Base-by-base conservation (phyloP, 257 asterid genomes). In the Solanum sitiens region DNA sequence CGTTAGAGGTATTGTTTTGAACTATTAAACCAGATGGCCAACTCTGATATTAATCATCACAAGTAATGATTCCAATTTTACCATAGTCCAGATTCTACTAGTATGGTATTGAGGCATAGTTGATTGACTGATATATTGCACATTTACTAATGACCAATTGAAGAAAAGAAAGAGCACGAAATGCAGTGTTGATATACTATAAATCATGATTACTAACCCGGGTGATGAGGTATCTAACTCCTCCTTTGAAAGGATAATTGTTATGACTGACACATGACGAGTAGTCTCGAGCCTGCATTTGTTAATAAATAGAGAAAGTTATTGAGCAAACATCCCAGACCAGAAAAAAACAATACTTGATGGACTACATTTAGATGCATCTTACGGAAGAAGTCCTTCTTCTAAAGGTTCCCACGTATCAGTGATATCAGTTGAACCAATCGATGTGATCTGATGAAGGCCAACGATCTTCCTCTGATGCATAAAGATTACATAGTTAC, bases 361-460 rank as follows among this genome's bases (percentile, higher is more conserved):
- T 27, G 67, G 27, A 23, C 18, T 37, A 10, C 10, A 72, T 18
- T 18, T 39, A 12, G n/a, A n/a, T 74, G 40, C 30, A 20, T 15
- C 86, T 76, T 87, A 76, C 88, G 86, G 86, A 87, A 87, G 45
- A 30, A 87, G 88, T 32, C 88, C 88, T 87, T 87, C 88, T 87
- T 87, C 88, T 59, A 87, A 16, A 86, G 89, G 89, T 71, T 87
- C 89, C 85, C 87, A 87, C 23, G 85, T 87, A 71, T 87, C 89
- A 23, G 71, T 83, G 20, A 86, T 87, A 71, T 87, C 89, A 23
- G 56, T 83, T n/a, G 89, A 87, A 83, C 89, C 84, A 84, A 87
- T 87, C 11, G 87, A 12, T 70, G 89, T 87, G 37, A 68, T 83
- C 84, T 87, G 89, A 84, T 87, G 89, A 59, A 87, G 70, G 27